Conservation (phyloP, 2,329 filamentous ascomycete species). For the Claviceps sp. region DNA sequence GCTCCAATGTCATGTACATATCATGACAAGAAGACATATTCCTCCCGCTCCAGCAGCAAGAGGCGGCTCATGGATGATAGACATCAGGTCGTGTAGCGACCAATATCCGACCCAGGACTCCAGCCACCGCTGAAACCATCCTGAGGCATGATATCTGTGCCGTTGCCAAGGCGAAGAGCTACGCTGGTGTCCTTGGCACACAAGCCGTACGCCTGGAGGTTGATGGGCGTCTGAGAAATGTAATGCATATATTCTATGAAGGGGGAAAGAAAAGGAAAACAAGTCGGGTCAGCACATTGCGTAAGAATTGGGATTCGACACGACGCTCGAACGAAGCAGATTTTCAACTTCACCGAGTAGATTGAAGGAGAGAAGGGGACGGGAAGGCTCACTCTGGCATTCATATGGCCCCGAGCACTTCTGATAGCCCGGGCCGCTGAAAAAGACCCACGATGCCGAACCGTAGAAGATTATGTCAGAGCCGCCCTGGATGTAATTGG, state of each 20-base stretch:
- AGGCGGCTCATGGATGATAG: no score
- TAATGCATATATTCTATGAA: slow-evolving; percentile 22
- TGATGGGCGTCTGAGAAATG: slow-evolving; percentile 23
- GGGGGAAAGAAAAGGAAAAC: background rate
- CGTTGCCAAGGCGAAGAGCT: slow-evolving; percentile 22
- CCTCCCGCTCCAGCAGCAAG: background rate
- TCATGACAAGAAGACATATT: background rate
- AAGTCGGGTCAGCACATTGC: background rate
- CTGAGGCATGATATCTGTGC: slow-evolving; percentile 18
- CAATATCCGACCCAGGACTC: slow-evolving; percentile 21
- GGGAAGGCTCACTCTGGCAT: slow-evolving; percentile 1
- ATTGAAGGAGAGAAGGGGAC: background rate
- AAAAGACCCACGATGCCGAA: slow-evolving; percentile 31
- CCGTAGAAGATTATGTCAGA: slow-evolving; percentile 27
- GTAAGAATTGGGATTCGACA: background rate
- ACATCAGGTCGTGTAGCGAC: slow-evolving; percentile 20
- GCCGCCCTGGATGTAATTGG: slow-evolving; percentile 29
- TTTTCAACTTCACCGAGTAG: background rate
- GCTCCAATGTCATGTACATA: no score
- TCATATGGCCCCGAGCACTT: slow-evolving; percentile 13
- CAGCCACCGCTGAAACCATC: slow-evolving; percentile 23
- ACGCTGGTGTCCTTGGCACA: slow-evolving; percentile 26
- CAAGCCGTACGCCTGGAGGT: slow-evolving; percentile 27
- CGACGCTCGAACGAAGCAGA: background rate
- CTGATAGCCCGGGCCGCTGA: slow-evolving; percentile 25